Evolutionary conservation across 805 yeast genomes (phyloP), one percentile per base, ranked within the genome.

Genomic region (Brettanomyces bruxellensis): DNA sequence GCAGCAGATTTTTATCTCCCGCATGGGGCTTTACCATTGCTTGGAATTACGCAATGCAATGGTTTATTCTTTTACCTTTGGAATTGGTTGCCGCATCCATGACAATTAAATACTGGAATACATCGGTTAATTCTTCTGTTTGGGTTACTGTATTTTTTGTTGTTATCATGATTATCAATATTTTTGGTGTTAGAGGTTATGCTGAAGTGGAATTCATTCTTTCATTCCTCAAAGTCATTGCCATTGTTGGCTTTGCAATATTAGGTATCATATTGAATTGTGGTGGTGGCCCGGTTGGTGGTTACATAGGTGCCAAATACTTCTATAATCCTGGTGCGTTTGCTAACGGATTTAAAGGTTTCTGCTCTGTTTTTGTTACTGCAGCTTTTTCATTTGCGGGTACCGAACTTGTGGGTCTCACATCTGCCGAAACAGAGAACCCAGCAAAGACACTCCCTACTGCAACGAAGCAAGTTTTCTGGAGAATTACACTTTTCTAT

Each of bases 161-260:
- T 2, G 52, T 73, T 23, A 70, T 79, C 48, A 59, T 75, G 28
- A 50, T 60, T 39, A 71, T 79, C 47, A 79, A 79, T 59, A 59
- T 79, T 45, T 71, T 75, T 48, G 84, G 85, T 51, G 78, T 78
- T 23, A 68, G 67, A 52, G 83, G 83, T 44, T 80, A 78, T 56
- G 85, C 83, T 60, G 86, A 80, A 62, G 78, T 78, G 18, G 86
- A 80, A 58, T 77, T 73, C 54, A 55, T 73, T 32, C 71, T 80
- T 53, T 74, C 79, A 44, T 40, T 67, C 13, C 65, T 73, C 47
- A 80, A 80, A 58, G 72, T 77, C n/a, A 43, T 67, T 14, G 78
- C 82, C 59, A 70, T 80, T 43, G 47, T 70, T 38, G 83, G 83
- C 1, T 80, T 79, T 55, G 67, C 73, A 45, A 70, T 80, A 48